Base-by-base conservation (phyloP, 2,329 filamentous ascomycete genomes). In the Didymella glomerata region DNA sequence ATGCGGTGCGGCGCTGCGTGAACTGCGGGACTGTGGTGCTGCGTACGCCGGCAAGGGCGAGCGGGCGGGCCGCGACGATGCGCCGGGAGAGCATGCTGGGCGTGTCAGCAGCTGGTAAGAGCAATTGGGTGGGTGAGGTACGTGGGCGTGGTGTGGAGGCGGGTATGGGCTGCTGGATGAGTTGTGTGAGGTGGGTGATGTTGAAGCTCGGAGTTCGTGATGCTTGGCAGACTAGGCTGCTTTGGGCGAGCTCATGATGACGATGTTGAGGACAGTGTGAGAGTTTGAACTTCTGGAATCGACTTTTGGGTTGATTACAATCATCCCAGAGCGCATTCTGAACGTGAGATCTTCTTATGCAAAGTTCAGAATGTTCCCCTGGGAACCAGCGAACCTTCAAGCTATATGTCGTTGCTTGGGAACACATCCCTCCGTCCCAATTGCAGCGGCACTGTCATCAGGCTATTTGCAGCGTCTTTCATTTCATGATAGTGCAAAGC, bases 1-100 rank as follows among this genome's bases (percentile, higher is more conserved):
- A 70, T 54, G 71, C 70, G 51, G 71, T 72, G 52, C 78, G 77
- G 59, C 74, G 60, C 64, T 78, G 78, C 57, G 68, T 72, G 73
- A 75, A 71, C 50, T 74, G 71, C 28, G 71, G 72, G 57, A 70
- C 68, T 47, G 69, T 63, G 52, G 67, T 62, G 57, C 69, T 65
- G 54, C 77, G 73, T 60, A 72, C 66, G 16, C 76, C 61, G 56
- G 73, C 68, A 63, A 72, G 72, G 61, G 75, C 66, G 54, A 79
- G 77, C 72, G 78, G 78, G 60, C 77, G 77, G 54, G 73, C 77
- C 63, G 74, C 76, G 62, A 69, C 69, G 68, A 80, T 75, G 73
- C 77, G 76, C 68, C 79, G 70, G 62, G 78, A 78, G 53, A 81
- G 73, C 79, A 81, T 81, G 60, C 70, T 76, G 54, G 22, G 20